Evolutionary conservation across 805 yeast species (phyloP), one percentile per base, ranked within the genome.

Genomic region (Sugiyamaella mastotermitis): DNA sequence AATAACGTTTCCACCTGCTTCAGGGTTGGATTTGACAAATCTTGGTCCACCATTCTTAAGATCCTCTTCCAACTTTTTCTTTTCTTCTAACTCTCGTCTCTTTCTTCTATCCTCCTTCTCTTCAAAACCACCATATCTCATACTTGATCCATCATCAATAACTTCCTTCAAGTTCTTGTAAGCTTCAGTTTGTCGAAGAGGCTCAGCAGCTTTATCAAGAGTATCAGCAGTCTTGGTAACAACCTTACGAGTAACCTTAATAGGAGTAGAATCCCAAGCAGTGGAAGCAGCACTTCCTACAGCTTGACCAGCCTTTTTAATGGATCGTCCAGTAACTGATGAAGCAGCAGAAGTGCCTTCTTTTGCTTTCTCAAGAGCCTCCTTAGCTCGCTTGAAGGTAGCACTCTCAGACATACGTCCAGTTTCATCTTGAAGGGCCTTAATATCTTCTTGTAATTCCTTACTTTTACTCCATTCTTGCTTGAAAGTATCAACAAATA

Each of bases 221-320:
- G 72, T 78, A 39, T 84, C 85, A 1, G 94, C 96, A 3, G 96
- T 78, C 37, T 74, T 72, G 42, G 71, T 73, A n/a, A 86, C 90
- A 0, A 87, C 86, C 31, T 76, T 71, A 54, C 97, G 74, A n/a
- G 95, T 88, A 34, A 80, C 82, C 58, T 80, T 78, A 44, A 95
- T 92, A 30, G 90, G 83, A 17, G 92, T 84, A 1, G 96, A 86
- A 45, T 92, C 96, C 98, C 98, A 92, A 1, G 97, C 96, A 43
- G 80, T 81, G 27, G 74, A 69, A 3, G 96, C 97, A 31, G 79
- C 94, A 41, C 74, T 80, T 38, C 96, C 97, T 24, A 92, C 86
- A 27, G 79, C 90, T 52, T 83, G 85, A n/a, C 97, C 97, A 4
- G 97, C 92, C 62, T 83, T 83, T 53, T 77, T 74, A 39, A 85